These are phyloP conservation scores for Allium sativum DNA, from an alignment of 106 monocot genomes.

Conservation along the genomic window DNA sequence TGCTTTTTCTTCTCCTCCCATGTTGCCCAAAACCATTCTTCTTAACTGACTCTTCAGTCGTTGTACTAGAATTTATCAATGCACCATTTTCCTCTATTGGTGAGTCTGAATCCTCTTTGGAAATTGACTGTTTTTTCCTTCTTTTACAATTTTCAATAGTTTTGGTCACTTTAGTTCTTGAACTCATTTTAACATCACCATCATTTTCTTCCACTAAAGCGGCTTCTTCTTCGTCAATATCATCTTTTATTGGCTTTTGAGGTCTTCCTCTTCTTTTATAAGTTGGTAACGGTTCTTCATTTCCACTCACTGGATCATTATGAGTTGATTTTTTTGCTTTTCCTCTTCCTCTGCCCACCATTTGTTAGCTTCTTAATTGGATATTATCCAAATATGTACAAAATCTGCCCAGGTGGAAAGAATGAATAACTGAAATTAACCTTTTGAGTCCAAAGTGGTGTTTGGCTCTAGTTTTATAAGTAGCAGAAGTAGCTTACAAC, in stretches of 20 bases:
- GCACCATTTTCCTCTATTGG: slow-evolving; percentile 22
- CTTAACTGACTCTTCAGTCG: slow-evolving; percentile 18
- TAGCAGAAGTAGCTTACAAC: too few species aligned
- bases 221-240: slow-evolving; percentile 27
- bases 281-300: slow-evolving; percentile 30
- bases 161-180: slow-evolving; percentile 11
- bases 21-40: slow-evolving; percentile 47
- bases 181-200: slow-evolving; percentile 5
- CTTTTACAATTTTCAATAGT: slow-evolving; percentile 20
- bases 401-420: too few species aligned
- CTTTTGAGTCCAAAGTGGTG: too few species aligned
- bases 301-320: slow-evolving; percentile 29
- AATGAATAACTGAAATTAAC: background rate
- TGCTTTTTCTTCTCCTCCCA: slow-evolving; percentile 54
- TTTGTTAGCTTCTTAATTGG: too few species aligned
- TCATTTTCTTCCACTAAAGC: slow-evolving; percentile 19
- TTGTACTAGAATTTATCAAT: slow-evolving; percentile 4
- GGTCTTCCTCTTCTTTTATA: slow-evolving; percentile 52
- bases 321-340: slow-evolving; percentile 53
- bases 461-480: too few species aligned
- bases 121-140: slow-evolving; percentile 19
- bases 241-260: slow-evolving; percentile 43
- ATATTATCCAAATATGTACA: too few species aligned
- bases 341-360: slow-evolving; percentile 71
- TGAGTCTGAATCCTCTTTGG: slow-evolving; percentile 27